Conservation (phyloP, 148 eudicot genomes). For the Polygonum maritimum region DNA sequence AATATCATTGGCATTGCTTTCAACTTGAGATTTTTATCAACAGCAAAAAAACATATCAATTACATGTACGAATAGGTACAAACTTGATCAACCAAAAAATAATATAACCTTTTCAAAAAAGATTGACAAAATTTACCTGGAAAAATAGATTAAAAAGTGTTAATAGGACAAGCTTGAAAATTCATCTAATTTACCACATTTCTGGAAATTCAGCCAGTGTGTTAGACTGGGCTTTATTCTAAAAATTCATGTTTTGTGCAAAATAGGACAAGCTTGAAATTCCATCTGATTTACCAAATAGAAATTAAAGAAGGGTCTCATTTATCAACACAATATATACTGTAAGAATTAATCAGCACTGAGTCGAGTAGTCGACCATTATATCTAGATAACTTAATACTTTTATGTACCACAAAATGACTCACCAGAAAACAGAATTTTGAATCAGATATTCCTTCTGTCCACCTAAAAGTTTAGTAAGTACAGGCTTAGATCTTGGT, state of each 20-base stretch:
- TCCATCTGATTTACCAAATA: too few species aligned
- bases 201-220: too few species aligned
- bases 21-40: neutral
- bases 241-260: too few species aligned
- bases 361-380: neutral
- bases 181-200: too few species aligned
- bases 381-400: neutral
- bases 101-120: too few species aligned
- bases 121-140: too few species aligned
- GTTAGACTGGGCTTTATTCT: too few species aligned
- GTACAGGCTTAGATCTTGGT: neutral
- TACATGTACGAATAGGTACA: conserved; percentile 8
- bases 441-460: neutral
- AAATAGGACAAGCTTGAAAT: too few species aligned
- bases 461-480: neutral
- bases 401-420: neutral
- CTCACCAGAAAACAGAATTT: neutral
- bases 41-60: neutral
- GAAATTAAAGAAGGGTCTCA: too few species aligned
- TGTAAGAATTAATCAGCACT: neutral
- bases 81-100: conserved; percentile 24
- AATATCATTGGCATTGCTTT: neutral
- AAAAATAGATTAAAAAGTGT: too few species aligned
- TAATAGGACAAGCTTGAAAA: too few species aligned
- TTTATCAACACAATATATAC: too few species aligned